Evolutionary conservation across 1,284 basidiomycete species (phyloP).

Genomic region (Cutaneotrichosporon curvatum): DNA sequence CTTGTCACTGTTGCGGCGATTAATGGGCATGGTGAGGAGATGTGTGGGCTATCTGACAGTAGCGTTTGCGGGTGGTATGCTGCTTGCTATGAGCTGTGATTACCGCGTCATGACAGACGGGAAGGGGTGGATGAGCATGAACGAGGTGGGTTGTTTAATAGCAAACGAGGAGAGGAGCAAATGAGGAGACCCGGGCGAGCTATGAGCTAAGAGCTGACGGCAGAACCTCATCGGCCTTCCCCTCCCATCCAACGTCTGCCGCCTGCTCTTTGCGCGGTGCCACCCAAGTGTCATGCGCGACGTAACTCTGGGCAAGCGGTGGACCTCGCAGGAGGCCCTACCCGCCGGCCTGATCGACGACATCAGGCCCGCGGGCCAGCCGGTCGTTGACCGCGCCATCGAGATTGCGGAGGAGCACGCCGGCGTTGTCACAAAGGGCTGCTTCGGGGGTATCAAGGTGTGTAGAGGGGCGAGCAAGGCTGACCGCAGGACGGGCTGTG

Average conservation of each 20-base stretch:
- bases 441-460: constrained; percentile 52
- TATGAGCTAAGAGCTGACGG: background rate
- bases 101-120: constrained; percentile 82
- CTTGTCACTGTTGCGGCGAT: constrained; percentile 68
- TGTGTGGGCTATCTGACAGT: background rate
- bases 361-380: constrained; percentile 47
- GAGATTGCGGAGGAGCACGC: constrained; percentile 44
- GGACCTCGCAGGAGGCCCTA: constrained; percentile 66
- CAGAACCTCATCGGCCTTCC: constrained; percentile 58
- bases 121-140: constrained; percentile 83
- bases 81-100: constrained; percentile 74
- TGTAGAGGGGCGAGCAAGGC: constrained; percentile 1
- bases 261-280: constrained; percentile 40
- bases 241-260: constrained; percentile 53
- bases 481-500: no score
- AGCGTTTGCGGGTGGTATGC: constrained; percentile 78
- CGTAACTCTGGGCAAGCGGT: constrained; percentile 72
- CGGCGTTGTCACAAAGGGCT: constrained; percentile 44
- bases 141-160: constrained; percentile 60
- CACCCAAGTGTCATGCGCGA: constrained; percentile 53
- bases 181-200: background rate
- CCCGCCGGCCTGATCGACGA: constrained; percentile 66
- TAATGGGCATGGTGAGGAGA: constrained; percentile 61
- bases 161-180: background rate
- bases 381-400: constrained; percentile 52